Percentiles rank a stretch among this genome's conserved stretches.
phyloP scores from a whole-genome alignment of 768 basidiomycete genomes.

The Rhodotorula kratochvilovae region DNA sequence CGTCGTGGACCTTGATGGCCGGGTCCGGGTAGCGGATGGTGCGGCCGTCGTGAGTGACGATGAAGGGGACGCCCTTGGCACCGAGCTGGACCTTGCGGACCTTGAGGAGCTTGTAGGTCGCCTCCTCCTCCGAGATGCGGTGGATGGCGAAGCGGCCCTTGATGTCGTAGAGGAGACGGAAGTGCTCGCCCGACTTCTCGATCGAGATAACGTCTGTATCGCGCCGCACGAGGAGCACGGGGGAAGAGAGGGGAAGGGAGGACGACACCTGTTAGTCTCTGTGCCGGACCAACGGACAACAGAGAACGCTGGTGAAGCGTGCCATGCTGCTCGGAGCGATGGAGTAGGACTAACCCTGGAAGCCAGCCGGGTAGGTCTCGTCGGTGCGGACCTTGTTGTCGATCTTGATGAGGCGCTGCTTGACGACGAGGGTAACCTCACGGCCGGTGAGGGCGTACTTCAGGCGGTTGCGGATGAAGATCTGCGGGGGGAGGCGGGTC shows the following conservation, averaged over 20 bases:
- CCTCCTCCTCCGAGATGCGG: constrained; percentile 97
- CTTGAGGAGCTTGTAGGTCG: constrained; percentile 58
- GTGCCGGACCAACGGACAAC: constrained; percentile 7
- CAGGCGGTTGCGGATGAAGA: constrained; percentile 97
- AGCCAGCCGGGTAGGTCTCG: constrained; percentile 91
- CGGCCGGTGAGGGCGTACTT: constrained; percentile 97
- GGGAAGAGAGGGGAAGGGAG: background rate
- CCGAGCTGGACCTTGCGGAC: constrained; percentile 89
- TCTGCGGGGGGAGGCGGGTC: constrained; percentile 42
- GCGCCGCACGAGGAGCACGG: background rate
- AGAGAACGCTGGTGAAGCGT: constrained; percentile 14
- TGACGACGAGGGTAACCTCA: constrained; percentile 91
- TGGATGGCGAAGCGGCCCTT: constrained; percentile 99
- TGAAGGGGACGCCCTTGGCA: constrained; percentile 86
- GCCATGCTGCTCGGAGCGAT: background rate
- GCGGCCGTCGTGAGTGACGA: constrained; percentile 98
- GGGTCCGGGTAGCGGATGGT: constrained; percentile 99
- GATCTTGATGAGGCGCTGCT: constrained; percentile 95
- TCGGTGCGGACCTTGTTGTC: constrained; percentile 98
- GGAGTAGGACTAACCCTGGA: constrained; percentile 68
- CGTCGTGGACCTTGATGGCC: constrained; percentile 81
- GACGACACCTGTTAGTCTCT: constrained; percentile 10
- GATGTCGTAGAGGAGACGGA: constrained; percentile 98
- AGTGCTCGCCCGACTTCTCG: constrained; percentile 98
- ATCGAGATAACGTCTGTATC: constrained; percentile 83